phyloP scores from a whole-genome alignment of 805 yeast genomes.

The Kodamaea leandrae region DNA sequence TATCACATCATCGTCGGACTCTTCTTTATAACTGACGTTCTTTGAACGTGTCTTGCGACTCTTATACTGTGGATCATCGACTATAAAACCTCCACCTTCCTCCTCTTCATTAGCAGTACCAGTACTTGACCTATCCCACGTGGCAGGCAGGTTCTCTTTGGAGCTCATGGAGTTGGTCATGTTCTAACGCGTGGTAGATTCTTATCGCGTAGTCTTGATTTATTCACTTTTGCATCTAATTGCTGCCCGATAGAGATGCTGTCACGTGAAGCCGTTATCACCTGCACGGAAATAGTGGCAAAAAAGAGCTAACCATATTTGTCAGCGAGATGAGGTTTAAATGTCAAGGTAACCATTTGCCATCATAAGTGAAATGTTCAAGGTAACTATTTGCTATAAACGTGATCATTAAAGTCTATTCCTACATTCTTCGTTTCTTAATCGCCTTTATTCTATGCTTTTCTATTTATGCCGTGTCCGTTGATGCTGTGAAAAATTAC shows the following conservation, averaged over 20 bases:
- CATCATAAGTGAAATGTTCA: neutral
- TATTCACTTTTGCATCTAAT: neutral
- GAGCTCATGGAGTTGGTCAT: constrained; percentile 1
- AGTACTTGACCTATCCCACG: too few relatives aligned
- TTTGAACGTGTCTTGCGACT: constrained; percentile 13
- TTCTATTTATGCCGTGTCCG: neutral
- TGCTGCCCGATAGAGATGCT: neutral
- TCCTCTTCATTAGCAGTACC: constrained; percentile 2
- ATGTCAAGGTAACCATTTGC: too few relatives aligned
- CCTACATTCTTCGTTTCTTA: neutral
- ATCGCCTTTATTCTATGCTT: neutral
- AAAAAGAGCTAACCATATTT: too few relatives aligned
- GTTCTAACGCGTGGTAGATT: constrained; percentile 1
- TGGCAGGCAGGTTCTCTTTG: neutral
- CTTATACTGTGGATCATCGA: constrained; percentile 34
- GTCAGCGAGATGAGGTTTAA: too few relatives aligned
- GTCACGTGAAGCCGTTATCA: constrained; percentile 2
- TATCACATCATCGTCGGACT: constrained; percentile 23
- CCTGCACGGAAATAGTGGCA: too few relatives aligned
- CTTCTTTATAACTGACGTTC: constrained; percentile 24
- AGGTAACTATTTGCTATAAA: neutral
- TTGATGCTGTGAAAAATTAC: neutral
- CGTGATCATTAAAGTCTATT: neutral
- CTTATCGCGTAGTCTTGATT: neutral
- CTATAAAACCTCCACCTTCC: constrained; percentile 42